These are phyloP conservation scores for Coffea canephora DNA, from an alignment of 257 asterid genomes.

Conservation along the genomic window DNA sequence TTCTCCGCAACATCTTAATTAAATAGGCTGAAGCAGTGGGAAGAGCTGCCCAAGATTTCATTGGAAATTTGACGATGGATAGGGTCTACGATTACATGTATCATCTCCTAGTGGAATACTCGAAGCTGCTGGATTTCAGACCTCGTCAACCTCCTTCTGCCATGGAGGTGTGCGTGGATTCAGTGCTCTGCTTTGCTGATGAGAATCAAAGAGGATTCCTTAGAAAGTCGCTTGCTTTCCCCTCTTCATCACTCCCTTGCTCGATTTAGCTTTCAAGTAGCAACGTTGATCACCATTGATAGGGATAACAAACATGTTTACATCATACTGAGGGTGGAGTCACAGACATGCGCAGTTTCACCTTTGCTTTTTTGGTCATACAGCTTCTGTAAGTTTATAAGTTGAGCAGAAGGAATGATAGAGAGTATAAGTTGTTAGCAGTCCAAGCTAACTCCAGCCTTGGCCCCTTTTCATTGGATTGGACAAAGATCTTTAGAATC, in stretches of 20 bases:
- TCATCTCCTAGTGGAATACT: constrained; percentile 51
- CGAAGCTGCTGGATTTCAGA: constrained; percentile 50
- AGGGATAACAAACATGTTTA: neutral
- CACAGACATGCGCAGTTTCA: neutral
- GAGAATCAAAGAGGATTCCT: constrained; percentile 48
- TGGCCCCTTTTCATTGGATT: too few relatives aligned
- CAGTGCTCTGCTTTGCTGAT: constrained; percentile 62
- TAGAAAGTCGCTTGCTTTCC: constrained; percentile 30
- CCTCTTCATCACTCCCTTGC: constrained; percentile 50
- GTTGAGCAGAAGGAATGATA: neutral
- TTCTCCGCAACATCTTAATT: neutral
- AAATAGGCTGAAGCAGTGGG: constrained; percentile 62
- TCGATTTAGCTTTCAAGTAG: constrained; percentile 24
- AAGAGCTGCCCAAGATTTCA: constrained; percentile 53
- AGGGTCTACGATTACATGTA: constrained; percentile 70
- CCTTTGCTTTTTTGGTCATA: neutral
- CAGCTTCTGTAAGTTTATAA: neutral
- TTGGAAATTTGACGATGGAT: constrained; percentile 56
- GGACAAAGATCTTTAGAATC: too few relatives aligned
- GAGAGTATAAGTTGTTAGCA: neutral
- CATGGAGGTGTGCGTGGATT: constrained; percentile 41
- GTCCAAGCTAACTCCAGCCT: too few relatives aligned
- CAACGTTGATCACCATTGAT: neutral
- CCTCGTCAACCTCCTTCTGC: constrained; percentile 52
- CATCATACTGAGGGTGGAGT: neutral